Conservation (phyloP, 306 rosid species). For the Vigna nakashimae region DNA sequence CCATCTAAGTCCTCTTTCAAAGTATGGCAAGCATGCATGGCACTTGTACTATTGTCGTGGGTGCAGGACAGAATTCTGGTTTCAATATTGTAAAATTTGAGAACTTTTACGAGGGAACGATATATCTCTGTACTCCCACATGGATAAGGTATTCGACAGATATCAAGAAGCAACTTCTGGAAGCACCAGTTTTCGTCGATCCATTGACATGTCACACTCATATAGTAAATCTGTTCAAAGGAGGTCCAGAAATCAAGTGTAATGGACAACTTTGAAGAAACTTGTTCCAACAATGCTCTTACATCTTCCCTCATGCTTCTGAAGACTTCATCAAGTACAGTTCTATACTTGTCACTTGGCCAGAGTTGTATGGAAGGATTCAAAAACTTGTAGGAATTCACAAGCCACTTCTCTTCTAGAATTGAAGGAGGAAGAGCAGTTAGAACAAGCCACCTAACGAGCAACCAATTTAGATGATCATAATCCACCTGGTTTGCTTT, state of each 20-base stretch:
- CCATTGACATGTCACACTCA: slow-evolving; percentile 96
- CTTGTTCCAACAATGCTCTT: slow-evolving; percentile 69
- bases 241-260: slow-evolving; percentile 95
- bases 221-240: slow-evolving; percentile 74
- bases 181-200: slow-evolving; percentile 90
- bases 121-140: slow-evolving; percentile 78
- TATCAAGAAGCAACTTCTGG: slow-evolving; percentile 85
- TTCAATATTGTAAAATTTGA: slow-evolving; percentile 83
- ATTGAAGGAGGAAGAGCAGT: slow-evolving; percentile 91
- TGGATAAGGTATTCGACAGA: slow-evolving; percentile 83
- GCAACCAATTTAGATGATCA: slow-evolving; percentile 94
- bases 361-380: slow-evolving; percentile 88
- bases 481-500: slow-evolving; percentile 75
- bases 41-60: slow-evolving; percentile 81
- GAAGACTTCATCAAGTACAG: slow-evolving; percentile 75
- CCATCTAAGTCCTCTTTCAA: slow-evolving; percentile 76
- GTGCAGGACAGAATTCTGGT: slow-evolving; percentile 86
- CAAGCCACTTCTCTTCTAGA: slow-evolving; percentile 85
- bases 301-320: slow-evolving; percentile 90
- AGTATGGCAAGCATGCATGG: slow-evolving; percentile 78
- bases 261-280: slow-evolving; percentile 81
- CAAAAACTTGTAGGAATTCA: slow-evolving; percentile 82
- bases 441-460: slow-evolving; percentile 82
- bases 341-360: slow-evolving; percentile 74
- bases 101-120: slow-evolving; percentile 70